These are phyloP conservation scores for Fomitopsis schrenkii DNA, from an alignment of 1,284 basidiomycete species.

Conservation along the genomic window DNA sequence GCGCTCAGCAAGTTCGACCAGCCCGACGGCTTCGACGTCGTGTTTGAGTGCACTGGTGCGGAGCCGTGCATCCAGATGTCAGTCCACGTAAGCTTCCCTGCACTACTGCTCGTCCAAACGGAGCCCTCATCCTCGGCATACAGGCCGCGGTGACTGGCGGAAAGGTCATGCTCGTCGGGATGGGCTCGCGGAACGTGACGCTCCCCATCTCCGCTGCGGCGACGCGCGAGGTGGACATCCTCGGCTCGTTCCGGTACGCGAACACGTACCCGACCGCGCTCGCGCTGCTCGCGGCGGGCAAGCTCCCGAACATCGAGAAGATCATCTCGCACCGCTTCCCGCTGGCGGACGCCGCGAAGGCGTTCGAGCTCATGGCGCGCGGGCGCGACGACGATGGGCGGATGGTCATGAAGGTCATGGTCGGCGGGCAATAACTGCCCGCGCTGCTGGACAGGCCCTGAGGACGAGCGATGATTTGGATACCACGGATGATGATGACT, in stretches of 20 bases:
- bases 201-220: conserved; percentile 84
- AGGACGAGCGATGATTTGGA: neutral
- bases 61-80: conserved; percentile 88
- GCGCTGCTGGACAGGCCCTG: neutral
- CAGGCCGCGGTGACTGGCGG: conserved; percentile 82
- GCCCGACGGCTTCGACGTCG: conserved; percentile 83
- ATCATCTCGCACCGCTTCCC: conserved; percentile 81
- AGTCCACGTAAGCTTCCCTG: conserved; percentile 57
- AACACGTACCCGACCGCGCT: conserved; percentile 88
- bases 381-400: conserved; percentile 77
- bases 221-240: conserved; percentile 88
- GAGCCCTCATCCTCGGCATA: conserved; percentile 2
- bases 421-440: conserved; percentile 35
- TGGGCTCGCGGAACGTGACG: conserved; percentile 83
- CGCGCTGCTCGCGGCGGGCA: conserved; percentile 63
- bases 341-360: conserved; percentile 61
- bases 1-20: conserved; percentile 57
- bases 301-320: conserved; percentile 61
- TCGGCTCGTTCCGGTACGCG: conserved; percentile 87
- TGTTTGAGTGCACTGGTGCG: conserved; percentile 95
- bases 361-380: conserved; percentile 75
- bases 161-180: conserved; percentile 90
- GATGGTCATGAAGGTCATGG: conserved; percentile 85
- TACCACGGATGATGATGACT: neutral
- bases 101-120: neutral